These are phyloP conservation scores for Polymyxa betae DNA, from an alignment of 208 protist genomes.

Conservation along the genomic window DNA sequence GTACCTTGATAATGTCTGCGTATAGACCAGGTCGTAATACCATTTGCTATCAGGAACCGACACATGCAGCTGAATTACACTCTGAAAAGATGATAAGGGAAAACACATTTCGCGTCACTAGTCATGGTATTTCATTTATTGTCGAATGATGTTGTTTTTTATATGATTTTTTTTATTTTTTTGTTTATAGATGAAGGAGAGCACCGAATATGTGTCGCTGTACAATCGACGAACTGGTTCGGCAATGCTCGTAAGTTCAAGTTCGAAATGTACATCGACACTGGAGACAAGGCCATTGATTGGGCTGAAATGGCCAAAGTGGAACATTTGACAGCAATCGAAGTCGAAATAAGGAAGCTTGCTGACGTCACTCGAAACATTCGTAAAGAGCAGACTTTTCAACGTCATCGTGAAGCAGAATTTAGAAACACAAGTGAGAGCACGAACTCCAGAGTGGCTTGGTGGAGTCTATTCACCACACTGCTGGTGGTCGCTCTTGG, in stretches of 20 bases:
- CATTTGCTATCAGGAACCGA: background rate
- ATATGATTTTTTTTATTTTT: background rate
- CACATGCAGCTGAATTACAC: background rate
- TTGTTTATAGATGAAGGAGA: background rate
- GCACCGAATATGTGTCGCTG: background rate
- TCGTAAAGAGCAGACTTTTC: slow-evolving; percentile 24
- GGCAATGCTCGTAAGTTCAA: background rate
- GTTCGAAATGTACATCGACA: slow-evolving; percentile 30
- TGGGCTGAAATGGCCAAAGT: slow-evolving; percentile 6
- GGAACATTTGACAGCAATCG: slow-evolving; percentile 40
- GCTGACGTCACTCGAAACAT: background rate
- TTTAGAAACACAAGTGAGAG: slow-evolving; percentile 55
- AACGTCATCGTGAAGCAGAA: background rate
- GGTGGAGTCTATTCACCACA: slow-evolving; percentile 16
- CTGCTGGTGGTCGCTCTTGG: slow-evolving; percentile 20
- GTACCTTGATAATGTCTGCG: background rate
- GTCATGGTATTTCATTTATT: background rate
- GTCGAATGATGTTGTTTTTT: background rate
- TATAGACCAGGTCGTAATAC: background rate
- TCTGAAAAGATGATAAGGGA: background rate
- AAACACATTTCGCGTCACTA: background rate
- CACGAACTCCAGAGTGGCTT: slow-evolving; percentile 54
- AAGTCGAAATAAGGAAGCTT: slow-evolving; percentile 18
- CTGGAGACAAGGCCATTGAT: background rate
- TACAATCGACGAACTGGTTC: background rate